A percentile compares a stretch with the other conserved stretches of the same genome.
Conservation (phyloP, 768 basidiomycete genomes). For the Agrocybe pediades region DNA sequence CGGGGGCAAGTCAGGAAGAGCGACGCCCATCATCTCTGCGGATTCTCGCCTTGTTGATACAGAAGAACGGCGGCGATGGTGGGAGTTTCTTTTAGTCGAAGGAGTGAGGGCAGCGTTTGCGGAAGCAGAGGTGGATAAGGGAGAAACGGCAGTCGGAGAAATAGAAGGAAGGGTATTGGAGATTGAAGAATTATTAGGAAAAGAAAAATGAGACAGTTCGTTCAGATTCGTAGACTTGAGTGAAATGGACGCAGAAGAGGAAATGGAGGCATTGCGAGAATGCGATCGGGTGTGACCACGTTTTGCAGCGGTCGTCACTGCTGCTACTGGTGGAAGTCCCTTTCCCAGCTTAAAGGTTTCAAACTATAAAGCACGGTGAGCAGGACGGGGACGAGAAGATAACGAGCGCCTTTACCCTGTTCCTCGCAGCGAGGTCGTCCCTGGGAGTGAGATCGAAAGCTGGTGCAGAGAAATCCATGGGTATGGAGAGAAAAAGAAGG, state of each 20-base stretch:
- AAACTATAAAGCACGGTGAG: slow-evolving; percentile 46
- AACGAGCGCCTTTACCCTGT: slow-evolving; percentile 38
- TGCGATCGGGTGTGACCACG: slow-evolving; percentile 67
- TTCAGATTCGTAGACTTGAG: slow-evolving; percentile 36
- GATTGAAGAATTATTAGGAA: slow-evolving; percentile 17
- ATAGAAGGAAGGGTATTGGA: too few species aligned
- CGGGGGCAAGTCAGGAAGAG: slow-evolving; percentile 65
- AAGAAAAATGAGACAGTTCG: slow-evolving; percentile 29
- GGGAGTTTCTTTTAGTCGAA: slow-evolving; percentile 68
- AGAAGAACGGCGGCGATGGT: slow-evolving; percentile 83
- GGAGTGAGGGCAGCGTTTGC: slow-evolving; percentile 22
- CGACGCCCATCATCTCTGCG: slow-evolving; percentile 86
- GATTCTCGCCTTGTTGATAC: slow-evolving; percentile 91
- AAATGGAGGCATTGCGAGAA: slow-evolving; percentile 67
- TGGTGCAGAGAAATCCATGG: slow-evolving; percentile 16
- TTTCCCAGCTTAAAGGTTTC: slow-evolving; percentile 74
- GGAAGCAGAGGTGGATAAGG: slow-evolving; percentile 6
- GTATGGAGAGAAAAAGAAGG: slow-evolving; percentile 30
- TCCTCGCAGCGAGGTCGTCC: slow-evolving; percentile 41
- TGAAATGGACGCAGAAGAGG: slow-evolving; percentile 38
- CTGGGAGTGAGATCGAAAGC: slow-evolving; percentile 25
- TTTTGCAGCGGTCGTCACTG: slow-evolving; percentile 25
- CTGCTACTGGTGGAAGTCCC: slow-evolving; percentile 36
- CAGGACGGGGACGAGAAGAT: not conserved
- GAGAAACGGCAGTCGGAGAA: slow-evolving; percentile 13